These are phyloP conservation scores for Podospora pseudocomata DNA, from an alignment of 495 filamentous ascomycete genomes.

Conservation along the genomic window DNA sequence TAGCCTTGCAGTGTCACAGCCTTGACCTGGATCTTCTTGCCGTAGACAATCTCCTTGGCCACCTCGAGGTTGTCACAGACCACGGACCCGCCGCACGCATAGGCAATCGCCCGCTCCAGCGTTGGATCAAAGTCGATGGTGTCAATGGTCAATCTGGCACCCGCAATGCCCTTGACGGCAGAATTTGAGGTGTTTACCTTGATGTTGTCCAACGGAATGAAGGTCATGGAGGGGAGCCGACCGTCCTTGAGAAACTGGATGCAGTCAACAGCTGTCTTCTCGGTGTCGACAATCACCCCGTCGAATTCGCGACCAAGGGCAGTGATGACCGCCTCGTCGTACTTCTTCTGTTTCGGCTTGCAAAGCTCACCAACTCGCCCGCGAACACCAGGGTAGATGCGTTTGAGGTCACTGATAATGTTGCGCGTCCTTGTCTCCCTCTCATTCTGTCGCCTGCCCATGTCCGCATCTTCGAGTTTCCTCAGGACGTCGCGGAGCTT, in stretches of 20 bases:
- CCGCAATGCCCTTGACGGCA: slow-evolving; percentile 82
- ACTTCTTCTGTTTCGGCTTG: slow-evolving; percentile 95
- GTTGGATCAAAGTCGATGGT: slow-evolving; percentile 89
- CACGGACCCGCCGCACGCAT: slow-evolving; percentile 92
- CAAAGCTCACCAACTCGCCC: slow-evolving; percentile 89
- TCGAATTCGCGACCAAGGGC: slow-evolving; percentile 92
- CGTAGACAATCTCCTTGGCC: slow-evolving; percentile 86
- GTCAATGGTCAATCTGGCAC: slow-evolving; percentile 86
- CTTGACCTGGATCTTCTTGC: slow-evolving; percentile 80
- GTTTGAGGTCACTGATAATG: slow-evolving; percentile 77
- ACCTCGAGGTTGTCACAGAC: slow-evolving; percentile 84
- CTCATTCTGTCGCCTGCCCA: slow-evolving; percentile 76
- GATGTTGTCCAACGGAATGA: slow-evolving; percentile 94
- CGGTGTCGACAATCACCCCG: slow-evolving; percentile 91
- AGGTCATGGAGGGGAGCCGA: slow-evolving; percentile 77
- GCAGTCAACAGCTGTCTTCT: slow-evolving; percentile 90
- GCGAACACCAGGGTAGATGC: slow-evolving; percentile 86
- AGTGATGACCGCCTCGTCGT: slow-evolving; percentile 84
- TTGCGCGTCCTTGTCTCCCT: slow-evolving; percentile 73
- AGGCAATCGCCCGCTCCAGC: slow-evolving; percentile 86
- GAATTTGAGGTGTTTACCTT: slow-evolving; percentile 86
- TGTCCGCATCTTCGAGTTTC: slow-evolving; percentile 77
- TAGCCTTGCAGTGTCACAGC: slow-evolving; percentile 89
- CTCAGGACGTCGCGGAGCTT: slow-evolving; percentile 75
- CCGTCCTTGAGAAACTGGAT: slow-evolving; percentile 93